Percentiles rank a stretch among this genome's conserved stretches.
Evolutionary conservation across 106 monocot species (phyloP).

Genomic region (Phalaenopsis equestris): DNA sequence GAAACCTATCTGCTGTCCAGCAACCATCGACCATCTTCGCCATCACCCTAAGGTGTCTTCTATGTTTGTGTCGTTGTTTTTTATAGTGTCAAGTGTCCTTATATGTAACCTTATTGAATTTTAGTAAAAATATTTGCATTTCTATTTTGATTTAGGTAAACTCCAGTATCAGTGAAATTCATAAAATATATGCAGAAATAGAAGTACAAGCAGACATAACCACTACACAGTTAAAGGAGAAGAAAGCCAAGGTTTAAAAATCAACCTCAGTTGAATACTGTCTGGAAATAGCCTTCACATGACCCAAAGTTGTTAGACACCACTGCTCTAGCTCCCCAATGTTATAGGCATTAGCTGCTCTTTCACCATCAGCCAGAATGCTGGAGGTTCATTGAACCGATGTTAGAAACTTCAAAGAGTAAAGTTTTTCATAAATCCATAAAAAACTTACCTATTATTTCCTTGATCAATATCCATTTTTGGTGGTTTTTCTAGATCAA

Average conservation of each 20-base stretch:
- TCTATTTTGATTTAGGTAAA: no score
- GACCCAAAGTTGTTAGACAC: constrained; percentile 73
- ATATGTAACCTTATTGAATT: no score
- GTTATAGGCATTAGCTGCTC: constrained; percentile 24
- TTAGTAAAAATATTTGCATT: no score
- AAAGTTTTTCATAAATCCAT: not conserved
- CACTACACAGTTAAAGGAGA: not conserved
- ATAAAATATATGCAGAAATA: no score
- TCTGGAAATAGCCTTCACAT: constrained; percentile 84
- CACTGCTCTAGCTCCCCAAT: constrained; percentile 81
- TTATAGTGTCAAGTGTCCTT: no score
- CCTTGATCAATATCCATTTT: constrained; percentile 74
- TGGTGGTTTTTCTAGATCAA: constrained; percentile 47
- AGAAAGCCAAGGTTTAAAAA: not conserved
- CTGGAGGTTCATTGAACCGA: constrained; percentile 1
- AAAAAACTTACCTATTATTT: constrained; percentile 24
- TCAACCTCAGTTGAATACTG: constrained; percentile 85
- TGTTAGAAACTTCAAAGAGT: not conserved
- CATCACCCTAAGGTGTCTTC: no score
- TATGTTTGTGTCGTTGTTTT: no score
- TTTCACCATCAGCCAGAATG: constrained; percentile 40
- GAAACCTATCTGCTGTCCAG: no score
- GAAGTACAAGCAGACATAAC: no score
- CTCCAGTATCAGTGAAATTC: no score
- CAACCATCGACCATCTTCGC: no score